phyloP scores from a whole-genome alignment of 163 green algal species.

The Trebouxiophyceae sp. region DNA sequence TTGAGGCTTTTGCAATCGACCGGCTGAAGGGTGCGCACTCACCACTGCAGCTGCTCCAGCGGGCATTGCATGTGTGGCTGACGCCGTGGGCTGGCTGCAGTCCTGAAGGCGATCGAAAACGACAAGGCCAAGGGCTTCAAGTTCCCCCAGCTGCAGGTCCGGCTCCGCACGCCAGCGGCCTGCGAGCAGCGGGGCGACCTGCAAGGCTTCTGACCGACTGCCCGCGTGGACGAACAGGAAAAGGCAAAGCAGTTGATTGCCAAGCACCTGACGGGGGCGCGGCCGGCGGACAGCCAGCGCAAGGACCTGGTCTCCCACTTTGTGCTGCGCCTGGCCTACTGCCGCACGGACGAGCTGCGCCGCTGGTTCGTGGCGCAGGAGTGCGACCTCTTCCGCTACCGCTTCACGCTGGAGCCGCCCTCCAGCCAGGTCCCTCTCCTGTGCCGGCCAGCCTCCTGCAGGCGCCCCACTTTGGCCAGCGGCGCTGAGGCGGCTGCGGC shows the following conservation, averaged over 20 bases:
- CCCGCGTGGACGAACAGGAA: constrained; percentile 9
- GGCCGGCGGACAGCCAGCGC: constrained; percentile 29
- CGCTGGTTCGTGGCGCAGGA: constrained; percentile 58
- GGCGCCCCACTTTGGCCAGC: no score
- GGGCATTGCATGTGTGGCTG: background rate
- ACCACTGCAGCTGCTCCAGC: background rate
- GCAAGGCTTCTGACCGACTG: background rate
- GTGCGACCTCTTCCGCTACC: constrained; percentile 66
- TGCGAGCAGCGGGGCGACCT: no score
- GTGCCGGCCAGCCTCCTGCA: no score
- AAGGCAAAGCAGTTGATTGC: constrained; percentile 31
- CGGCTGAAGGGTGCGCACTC: constrained; percentile 59
- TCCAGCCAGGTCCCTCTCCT: constrained; percentile 2
- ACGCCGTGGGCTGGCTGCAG: constrained; percentile 30
- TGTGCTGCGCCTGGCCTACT: constrained; percentile 91
- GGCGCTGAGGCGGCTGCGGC: no score
- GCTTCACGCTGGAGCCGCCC: constrained; percentile 53
- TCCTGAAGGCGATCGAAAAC: constrained; percentile 88
- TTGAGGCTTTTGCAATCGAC: constrained; percentile 87
- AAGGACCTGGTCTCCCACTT: constrained; percentile 82
- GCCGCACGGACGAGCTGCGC: constrained; percentile 52
- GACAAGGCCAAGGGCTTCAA: constrained; percentile 41
- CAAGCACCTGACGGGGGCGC: constrained; percentile 46
- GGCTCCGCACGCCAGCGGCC: no score
- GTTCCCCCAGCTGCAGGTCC: constrained; percentile 12